phyloP scores from a whole-genome alignment of 2,329 filamentous ascomycete species.

The Arthrobotrys megalospora region DNA sequence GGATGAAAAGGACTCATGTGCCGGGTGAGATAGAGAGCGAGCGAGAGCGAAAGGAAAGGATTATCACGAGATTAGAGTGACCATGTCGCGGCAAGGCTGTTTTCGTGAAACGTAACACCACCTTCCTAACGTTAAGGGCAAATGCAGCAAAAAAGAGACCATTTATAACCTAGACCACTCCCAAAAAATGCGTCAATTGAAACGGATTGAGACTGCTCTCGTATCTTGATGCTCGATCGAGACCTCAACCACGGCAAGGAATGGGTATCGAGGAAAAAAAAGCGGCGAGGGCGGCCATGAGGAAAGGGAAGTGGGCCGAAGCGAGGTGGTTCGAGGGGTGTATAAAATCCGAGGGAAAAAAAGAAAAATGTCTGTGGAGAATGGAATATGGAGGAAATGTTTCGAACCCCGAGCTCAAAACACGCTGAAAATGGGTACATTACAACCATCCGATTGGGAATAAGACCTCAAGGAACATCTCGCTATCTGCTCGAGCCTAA shows the following conservation, averaged over 20 bases:
- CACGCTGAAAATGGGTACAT: slow-evolving; percentile 12
- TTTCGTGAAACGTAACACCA: slow-evolving; percentile 58
- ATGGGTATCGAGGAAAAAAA: slow-evolving; percentile 25
- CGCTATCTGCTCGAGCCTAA: slow-evolving; percentile 11
- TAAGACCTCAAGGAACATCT: slow-evolving; percentile 24
- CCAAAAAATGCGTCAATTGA: slow-evolving; percentile 3
- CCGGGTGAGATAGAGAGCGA: neutral
- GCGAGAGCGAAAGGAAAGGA: neutral
- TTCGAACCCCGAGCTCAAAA: slow-evolving; percentile 25
- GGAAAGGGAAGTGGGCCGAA: slow-evolving; percentile 54
- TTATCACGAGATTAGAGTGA: slow-evolving; percentile 42
- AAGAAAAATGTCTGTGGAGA: neutral
- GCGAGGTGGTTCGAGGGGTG: slow-evolving; percentile 40
- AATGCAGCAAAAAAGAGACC: neutral
- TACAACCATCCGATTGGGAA: slow-evolving; percentile 30
- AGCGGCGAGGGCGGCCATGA: slow-evolving; percentile 40
- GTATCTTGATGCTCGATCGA: slow-evolving; percentile 37
- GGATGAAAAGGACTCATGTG: neutral
- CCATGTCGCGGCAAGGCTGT: slow-evolving; percentile 52
- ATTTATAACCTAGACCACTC: slow-evolving; percentile 16
- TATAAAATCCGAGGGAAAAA: slow-evolving; percentile 37
- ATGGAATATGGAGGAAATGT: slow-evolving; percentile 24
- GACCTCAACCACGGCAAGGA: slow-evolving; percentile 21
- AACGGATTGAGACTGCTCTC: slow-evolving; percentile 23
- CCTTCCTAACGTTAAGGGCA: slow-evolving; percentile 40